Conservation (phyloP, 495 filamentous ascomycete species). For the Neohortaea acidophila region DNA sequence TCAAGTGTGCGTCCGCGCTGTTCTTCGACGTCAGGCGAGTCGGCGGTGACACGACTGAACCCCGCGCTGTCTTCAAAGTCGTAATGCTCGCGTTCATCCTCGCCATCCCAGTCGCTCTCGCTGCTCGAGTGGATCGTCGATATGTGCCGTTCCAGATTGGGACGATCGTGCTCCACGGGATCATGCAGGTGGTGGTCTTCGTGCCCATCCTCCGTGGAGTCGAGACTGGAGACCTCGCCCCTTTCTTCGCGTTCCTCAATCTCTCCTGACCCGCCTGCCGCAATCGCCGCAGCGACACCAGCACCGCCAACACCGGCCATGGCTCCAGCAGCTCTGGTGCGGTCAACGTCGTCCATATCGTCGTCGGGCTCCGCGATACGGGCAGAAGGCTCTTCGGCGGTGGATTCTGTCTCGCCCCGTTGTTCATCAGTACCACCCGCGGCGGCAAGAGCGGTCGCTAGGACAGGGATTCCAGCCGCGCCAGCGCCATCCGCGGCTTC, state of each 20-base stretch:
- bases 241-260: neutral
- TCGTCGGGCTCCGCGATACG: no score
- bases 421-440: no score
- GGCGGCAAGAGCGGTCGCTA: no score
- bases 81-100: constrained; percentile 3
- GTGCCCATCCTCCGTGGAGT: neutral
- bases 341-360: no score
- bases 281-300: neutral
- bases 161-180: neutral
- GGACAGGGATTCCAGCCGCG: no score
- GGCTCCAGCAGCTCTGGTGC: neutral
- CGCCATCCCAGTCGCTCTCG: neutral
- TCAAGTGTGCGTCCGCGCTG: no score
- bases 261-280: no score
- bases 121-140: constrained; percentile 4
- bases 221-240: neutral
- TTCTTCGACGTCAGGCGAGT: no score
- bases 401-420: no score
- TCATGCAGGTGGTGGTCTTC: neutral
- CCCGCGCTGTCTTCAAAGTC: neutral
- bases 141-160: constrained; percentile 10
- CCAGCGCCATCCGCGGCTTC: no score
- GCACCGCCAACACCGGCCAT: neutral
- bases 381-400: no score
- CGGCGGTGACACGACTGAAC: no score